Evolutionary conservation across 345 rosid species (phyloP), one percentile per base, ranked within the genome.

Genomic region (Salix dunnii): DNA sequence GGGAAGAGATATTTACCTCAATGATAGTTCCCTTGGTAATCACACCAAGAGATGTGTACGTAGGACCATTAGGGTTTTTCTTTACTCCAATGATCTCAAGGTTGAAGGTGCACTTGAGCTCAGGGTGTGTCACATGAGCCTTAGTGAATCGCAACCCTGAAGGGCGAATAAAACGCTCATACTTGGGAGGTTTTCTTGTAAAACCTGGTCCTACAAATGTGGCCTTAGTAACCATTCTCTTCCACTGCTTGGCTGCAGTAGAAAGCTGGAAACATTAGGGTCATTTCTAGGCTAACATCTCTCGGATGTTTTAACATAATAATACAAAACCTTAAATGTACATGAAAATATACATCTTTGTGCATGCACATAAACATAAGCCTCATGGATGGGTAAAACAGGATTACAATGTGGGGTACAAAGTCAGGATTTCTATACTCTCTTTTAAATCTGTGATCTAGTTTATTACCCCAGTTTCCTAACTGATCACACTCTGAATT

Each of bases 61-160:
- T 93, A n/a, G 93, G 92, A 30, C 97, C 98, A 43, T 93, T 93
- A 6, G 97, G 99, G 76, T 93, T 93, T 78, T 96, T 96, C 91
- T 96, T 92, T 46, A 93, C 84, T 21, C 90, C 98, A 6, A 91
- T 92, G 80, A 93, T 92, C 70, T 92, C 96, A 13, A 93, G 95
- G 83, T 89, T 85, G 89, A 93, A 91, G 35, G 98, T 91, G 78
- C 96, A 91, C 64, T 87, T 96, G 2, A 93, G 92, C 63, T 96
- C 98, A 70, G 96, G 98, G 63, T 96, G 98, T 3, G 97, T 96
- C 10, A 96, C 95, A 65, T 96, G 97, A 30, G 97, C 97, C 82
- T 96, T 92, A n/a, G 90, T 89, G 80, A 96, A 92, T 60, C 97
- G 89, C 76, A 93, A 58, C 1, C 99, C 98, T 20, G 99, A 86